Evolutionary conservation across 2,329 filamentous ascomycete species (phyloP).

Genomic region (Didymella lethalis): DNA sequence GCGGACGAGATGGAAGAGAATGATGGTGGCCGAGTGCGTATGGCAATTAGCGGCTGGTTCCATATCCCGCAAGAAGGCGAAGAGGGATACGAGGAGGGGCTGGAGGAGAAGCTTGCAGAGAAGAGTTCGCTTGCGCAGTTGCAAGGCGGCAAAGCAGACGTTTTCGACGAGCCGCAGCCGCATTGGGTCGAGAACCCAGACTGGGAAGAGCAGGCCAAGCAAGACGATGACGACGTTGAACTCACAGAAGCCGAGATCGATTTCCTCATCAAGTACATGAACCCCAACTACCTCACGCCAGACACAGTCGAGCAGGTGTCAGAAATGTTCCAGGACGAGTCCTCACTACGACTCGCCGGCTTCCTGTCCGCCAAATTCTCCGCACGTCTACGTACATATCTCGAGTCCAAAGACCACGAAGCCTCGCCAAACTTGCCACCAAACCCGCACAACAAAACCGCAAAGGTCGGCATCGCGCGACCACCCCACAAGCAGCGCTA

Average conservation of each 20-base stretch:
- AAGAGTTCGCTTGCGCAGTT: constrained; percentile 93
- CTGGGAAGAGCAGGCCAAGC: constrained; percentile 49
- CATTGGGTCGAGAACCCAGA: constrained; percentile 59
- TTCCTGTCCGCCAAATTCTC: constrained; percentile 83
- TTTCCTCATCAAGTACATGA: constrained; percentile 89
- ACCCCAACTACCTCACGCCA: constrained; percentile 88
- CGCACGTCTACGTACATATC: constrained; percentile 71
- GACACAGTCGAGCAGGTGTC: constrained; percentile 86
- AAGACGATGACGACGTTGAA: constrained; percentile 57
- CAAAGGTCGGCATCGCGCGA: constrained; percentile 69
- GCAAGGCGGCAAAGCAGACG: constrained; percentile 82
- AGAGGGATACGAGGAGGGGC: constrained; percentile 85
- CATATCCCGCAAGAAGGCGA: constrained; percentile 96
- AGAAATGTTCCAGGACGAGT: constrained; percentile 81
- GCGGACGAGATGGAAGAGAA: constrained; percentile 67
- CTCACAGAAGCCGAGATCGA: constrained; percentile 83
- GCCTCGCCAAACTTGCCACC: constrained; percentile 55
- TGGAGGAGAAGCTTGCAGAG: constrained; percentile 86
- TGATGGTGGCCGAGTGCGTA: constrained; percentile 81
- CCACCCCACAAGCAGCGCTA: constrained; percentile 97
- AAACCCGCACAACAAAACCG: constrained; percentile 42
- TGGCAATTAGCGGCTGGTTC: constrained; percentile 99
- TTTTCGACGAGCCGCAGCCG: constrained; percentile 81
- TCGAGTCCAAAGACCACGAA: constrained; percentile 62
- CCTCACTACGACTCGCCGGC: constrained; percentile 79